Percentiles rank a stretch among this genome's conserved stretches.
Evolutionary conservation across 2,329 filamentous ascomycete genomes (phyloP).

Genomic region (Simplicillium aogashimaense): DNA sequence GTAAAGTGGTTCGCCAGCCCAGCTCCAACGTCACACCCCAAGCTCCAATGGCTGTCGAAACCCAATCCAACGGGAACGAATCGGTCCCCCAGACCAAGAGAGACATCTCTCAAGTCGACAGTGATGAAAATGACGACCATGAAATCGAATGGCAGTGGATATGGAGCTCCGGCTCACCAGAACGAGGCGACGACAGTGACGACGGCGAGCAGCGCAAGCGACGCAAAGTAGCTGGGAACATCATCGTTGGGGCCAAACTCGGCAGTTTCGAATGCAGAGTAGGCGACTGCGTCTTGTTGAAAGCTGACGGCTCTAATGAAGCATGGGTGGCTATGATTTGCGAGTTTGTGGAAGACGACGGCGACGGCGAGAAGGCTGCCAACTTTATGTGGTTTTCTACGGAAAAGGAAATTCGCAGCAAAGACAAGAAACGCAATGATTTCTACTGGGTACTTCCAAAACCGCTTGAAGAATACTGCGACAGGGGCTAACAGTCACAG

Average conservation of each 20-base stretch:
- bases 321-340: constrained; percentile 89
- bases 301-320: constrained; percentile 76
- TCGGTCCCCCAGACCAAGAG: not conserved
- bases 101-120: constrained; percentile 56
- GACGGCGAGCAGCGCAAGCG: constrained; percentile 23
- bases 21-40: too few relatives aligned
- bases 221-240: constrained; percentile 23
- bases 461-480: too few relatives aligned
- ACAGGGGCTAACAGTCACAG: constrained; percentile 26
- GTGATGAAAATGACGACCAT: constrained; percentile 72
- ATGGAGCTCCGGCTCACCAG: constrained; percentile 37
- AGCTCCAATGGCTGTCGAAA: constrained; percentile 8
- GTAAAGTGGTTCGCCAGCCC: not conserved
- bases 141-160: constrained; percentile 75
- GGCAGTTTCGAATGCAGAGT: constrained; percentile 70
- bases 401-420: constrained; percentile 78
- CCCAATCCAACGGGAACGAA: constrained; percentile 10
- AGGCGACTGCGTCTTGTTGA: constrained; percentile 78
- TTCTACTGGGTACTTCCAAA: constrained; percentile 60
- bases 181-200: constrained; percentile 5
- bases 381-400: constrained; percentile 96
- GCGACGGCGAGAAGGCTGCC: constrained; percentile 60
- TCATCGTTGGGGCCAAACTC: constrained; percentile 74
- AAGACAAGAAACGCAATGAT: constrained; percentile 72
- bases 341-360: constrained; percentile 62